phyloP scores from a whole-genome alignment of 1,139 yeast genomes.

The Suhomyces taliae region DNA sequence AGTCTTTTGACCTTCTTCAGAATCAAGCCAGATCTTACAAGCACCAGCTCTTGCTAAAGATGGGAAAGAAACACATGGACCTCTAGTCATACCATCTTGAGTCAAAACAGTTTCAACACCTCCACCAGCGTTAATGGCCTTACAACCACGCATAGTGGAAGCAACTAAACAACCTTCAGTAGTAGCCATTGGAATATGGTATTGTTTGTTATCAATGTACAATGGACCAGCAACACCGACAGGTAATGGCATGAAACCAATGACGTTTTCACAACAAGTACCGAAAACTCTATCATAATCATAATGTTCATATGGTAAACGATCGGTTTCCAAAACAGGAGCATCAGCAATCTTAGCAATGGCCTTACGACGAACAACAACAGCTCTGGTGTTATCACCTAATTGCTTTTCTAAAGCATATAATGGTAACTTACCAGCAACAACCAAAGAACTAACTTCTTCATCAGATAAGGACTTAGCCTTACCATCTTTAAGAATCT shows the following conservation, averaged over 20 bases:
- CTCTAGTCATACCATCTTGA: slow-evolving; percentile 98
- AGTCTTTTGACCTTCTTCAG: slow-evolving; percentile 83
- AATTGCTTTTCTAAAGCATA: slow-evolving; percentile 93
- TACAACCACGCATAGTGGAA: slow-evolving; percentile 98
- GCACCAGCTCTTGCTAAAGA: slow-evolving; percentile 85
- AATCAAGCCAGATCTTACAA: slow-evolving; percentile 92
- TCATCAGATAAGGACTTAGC: slow-evolving; percentile 65
- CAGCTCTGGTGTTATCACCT: slow-evolving; percentile 87
- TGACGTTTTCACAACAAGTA: slow-evolving; percentile 98
- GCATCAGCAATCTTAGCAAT: slow-evolving; percentile 82
- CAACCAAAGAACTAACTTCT: slow-evolving; percentile 72
- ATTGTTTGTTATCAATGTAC: slow-evolving; percentile 81
- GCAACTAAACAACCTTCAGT: slow-evolving; percentile 99
- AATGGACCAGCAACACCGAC: slow-evolving; percentile 98
- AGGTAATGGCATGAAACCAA: slow-evolving; percentile 94
- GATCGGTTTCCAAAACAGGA: slow-evolving; percentile 69
- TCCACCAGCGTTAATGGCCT: slow-evolving; percentile 96
- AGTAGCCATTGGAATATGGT: slow-evolving; percentile 97
- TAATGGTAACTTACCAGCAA: slow-evolving; percentile 78
- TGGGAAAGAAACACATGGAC: slow-evolving; percentile 94
- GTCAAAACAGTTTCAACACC: slow-evolving; percentile 92
- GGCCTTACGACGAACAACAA: slow-evolving; percentile 85
- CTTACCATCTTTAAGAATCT: slow-evolving; percentile 68
- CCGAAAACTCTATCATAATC: slow-evolving; percentile 97
- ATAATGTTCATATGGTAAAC: slow-evolving; percentile 77